These are phyloP conservation scores for Plantago coronopus DNA, from an alignment of 305 asterid species.

Conservation along the genomic window DNA sequence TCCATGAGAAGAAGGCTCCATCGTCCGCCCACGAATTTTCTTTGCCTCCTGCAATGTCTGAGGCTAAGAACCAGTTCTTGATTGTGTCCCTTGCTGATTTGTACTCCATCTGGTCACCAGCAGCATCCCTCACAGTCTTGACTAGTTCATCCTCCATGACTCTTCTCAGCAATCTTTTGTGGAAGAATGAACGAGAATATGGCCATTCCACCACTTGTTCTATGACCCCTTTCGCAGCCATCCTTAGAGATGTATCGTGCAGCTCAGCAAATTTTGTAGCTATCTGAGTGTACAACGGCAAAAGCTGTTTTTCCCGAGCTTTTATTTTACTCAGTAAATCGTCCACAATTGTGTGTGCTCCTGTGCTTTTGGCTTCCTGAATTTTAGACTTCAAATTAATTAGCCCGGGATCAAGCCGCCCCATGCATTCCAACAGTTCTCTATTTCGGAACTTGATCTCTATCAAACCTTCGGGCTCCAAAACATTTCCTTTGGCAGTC, in stretches of 20 bases:
- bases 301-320: constrained; percentile 78
- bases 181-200: constrained; percentile 67
- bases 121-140: constrained; percentile 65
- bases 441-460: constrained; percentile 83
- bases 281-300: constrained; percentile 84
- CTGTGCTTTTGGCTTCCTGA: constrained; percentile 39
- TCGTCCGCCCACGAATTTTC: constrained; percentile 69
- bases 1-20: constrained; percentile 71
- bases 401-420: constrained; percentile 73
- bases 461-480: constrained; percentile 92
- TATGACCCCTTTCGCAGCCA: constrained; percentile 93
- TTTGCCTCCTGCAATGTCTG: constrained; percentile 38
- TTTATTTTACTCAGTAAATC: constrained; percentile 53
- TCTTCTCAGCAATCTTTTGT: constrained; percentile 66
- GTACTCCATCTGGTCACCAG: constrained; percentile 62
- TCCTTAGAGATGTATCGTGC: constrained; percentile 85
- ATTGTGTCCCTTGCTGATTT: constrained; percentile 55
- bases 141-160: constrained; percentile 70
- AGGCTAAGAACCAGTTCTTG: constrained; percentile 71
- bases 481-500: constrained; percentile 92
- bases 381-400: constrained; percentile 52
- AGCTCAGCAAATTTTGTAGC: constrained; percentile 93
- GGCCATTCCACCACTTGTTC: constrained; percentile 75
- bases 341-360: constrained; percentile 26
- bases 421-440: constrained; percentile 92